Evolutionary conservation across 2,329 filamentous ascomycete species (phyloP).

Genomic region (Clonostachys rosea): DNA sequence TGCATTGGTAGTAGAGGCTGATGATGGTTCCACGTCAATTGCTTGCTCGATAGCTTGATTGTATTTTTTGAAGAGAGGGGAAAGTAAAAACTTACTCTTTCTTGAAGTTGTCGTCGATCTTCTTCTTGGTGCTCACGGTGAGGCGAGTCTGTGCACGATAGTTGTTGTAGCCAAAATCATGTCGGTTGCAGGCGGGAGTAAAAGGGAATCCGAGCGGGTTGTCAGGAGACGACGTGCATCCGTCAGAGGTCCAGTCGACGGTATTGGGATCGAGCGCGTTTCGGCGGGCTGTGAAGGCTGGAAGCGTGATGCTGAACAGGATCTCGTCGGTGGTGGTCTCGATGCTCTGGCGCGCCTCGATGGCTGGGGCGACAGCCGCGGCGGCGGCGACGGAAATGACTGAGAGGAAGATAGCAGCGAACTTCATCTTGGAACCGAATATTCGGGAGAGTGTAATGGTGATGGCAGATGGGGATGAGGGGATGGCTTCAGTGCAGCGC

Average conservation of each 20-base stretch:
- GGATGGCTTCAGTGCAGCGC: too few species aligned
- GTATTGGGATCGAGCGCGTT: constrained; percentile 28
- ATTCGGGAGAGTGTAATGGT: not conserved
- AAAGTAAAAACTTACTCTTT: constrained; percentile 24
- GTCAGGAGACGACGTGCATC: constrained; percentile 34
- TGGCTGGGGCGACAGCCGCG: constrained; percentile 7
- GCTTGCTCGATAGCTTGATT: not conserved
- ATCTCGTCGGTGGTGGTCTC: constrained; percentile 35
- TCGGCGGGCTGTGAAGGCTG: constrained; percentile 32
- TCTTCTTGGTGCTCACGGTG: constrained; percentile 28
- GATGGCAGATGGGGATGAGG: too few species aligned
- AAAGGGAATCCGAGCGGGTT: constrained; percentile 39
- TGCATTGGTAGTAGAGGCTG: constrained; percentile 22
- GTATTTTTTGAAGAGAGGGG: not conserved
- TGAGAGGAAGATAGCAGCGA: constrained; percentile 11
- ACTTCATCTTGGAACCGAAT: constrained; percentile 20
- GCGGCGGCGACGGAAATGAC: constrained; percentile 15
- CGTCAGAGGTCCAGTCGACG: constrained; percentile 35
- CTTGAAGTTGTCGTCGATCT: constrained; percentile 46
- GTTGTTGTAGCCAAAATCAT: constrained; percentile 54
- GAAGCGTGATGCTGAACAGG: constrained; percentile 36
- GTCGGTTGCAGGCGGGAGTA: constrained; percentile 40
- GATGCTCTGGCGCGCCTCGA: constrained; percentile 12
- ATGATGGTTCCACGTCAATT: not conserved
- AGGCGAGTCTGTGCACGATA: constrained; percentile 44